phyloP scores from a whole-genome alignment of 345 rosid species.

The Cochlearia excelsa region DNA sequence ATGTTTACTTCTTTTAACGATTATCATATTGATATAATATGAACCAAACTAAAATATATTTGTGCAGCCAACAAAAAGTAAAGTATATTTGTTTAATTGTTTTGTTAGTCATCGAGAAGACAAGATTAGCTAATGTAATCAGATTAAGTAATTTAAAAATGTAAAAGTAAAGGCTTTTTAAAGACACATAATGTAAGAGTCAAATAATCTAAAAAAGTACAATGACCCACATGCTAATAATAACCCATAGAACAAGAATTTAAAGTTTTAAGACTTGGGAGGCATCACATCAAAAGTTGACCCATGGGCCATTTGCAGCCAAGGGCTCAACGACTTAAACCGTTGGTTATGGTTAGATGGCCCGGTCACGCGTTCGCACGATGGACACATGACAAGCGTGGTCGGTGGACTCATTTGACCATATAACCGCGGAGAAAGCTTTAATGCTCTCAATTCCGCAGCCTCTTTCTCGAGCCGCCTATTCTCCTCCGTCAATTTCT shows the following conservation, averaged over 20 bases:
- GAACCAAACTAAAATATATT: too few relatives aligned
- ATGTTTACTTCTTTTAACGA: too few relatives aligned
- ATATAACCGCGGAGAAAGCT: slow-evolving; percentile 90
- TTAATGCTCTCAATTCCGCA: slow-evolving; percentile 82
- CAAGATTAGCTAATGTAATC: too few relatives aligned
- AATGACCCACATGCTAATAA: slow-evolving; percentile 39
- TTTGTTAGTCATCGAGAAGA: too few relatives aligned
- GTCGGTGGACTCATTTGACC: slow-evolving; percentile 96
- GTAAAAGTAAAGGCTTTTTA: background rate
- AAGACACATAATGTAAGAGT: slow-evolving; percentile 18
- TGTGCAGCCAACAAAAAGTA: too few relatives aligned
- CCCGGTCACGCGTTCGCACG: slow-evolving; percentile 83
- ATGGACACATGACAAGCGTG: slow-evolving; percentile 94
- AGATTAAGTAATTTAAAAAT: too few relatives aligned
- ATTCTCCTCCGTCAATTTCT: slow-evolving; percentile 90
- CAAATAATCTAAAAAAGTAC: slow-evolving; percentile 33
- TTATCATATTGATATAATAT: too few relatives aligned
- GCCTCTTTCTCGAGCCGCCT: slow-evolving; percentile 88
- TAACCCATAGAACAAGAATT: slow-evolving; percentile 7
- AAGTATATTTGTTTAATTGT: too few relatives aligned
- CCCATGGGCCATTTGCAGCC: slow-evolving; percentile 34
- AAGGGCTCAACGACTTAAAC: slow-evolving; percentile 25
- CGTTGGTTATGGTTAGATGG: slow-evolving; percentile 31
- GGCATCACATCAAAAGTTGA: slow-evolving; percentile 31
- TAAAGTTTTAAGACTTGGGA: slow-evolving; percentile 31